Conservation (phyloP, 176 grass and related monocot genomes). For the Metroxylon sagu region DNA sequence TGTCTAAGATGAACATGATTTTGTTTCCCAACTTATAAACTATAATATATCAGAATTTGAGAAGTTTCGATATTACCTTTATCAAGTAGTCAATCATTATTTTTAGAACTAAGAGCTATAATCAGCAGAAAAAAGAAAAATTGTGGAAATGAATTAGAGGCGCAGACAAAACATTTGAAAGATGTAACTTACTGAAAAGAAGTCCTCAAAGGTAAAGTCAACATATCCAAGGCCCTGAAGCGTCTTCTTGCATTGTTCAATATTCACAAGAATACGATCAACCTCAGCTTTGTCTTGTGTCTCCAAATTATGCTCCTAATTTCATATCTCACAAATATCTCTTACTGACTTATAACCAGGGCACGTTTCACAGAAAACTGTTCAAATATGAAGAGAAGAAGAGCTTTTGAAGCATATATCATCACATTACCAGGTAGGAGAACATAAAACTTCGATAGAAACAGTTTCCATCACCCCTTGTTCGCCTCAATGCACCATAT, state of each 20-base stretch:
- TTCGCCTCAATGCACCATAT: conserved; percentile 88
- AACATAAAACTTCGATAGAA: conserved; percentile 99
- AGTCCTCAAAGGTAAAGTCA: conserved; percentile 96
- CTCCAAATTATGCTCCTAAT: conserved; percentile 87
- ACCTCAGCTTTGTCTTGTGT: conserved; percentile 76
- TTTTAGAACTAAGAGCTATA: too few relatives aligned
- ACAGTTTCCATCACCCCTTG: conserved; percentile 94
- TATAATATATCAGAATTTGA: too few relatives aligned
- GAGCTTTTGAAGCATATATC: too few relatives aligned
- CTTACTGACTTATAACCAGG: not conserved
- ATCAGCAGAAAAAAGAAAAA: too few relatives aligned
- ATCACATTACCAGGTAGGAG: conserved; percentile 72
- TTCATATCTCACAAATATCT: conserved; percentile 18
- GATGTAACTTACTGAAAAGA: conserved; percentile 69
- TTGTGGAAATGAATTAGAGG: too few relatives aligned
- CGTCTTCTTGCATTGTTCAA: conserved; percentile 63
- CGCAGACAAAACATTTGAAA: too few relatives aligned
- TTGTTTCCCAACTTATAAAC: too few relatives aligned
- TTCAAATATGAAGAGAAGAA: too few relatives aligned
- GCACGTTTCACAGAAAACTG: not conserved
- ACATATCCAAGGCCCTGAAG: conserved; percentile 70
- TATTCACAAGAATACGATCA: conserved; percentile 68
- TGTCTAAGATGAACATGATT: too few relatives aligned
- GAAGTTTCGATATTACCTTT: too few relatives aligned
- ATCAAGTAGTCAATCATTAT: too few relatives aligned